Conservation (phyloP, 805 yeast genomes). For the Candida sithepensis region DNA sequence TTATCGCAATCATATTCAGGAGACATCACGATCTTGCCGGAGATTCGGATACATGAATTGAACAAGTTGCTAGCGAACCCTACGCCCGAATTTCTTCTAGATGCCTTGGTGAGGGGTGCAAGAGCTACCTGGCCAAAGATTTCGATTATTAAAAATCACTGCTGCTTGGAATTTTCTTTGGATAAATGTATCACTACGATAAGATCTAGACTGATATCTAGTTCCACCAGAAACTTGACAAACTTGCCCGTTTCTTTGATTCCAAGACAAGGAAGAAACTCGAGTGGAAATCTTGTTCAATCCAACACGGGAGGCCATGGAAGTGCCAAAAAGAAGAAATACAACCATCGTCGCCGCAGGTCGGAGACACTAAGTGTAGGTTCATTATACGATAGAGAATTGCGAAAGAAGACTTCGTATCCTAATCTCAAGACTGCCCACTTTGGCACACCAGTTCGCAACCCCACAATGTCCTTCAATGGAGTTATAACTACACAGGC, state of each 20-base stretch:
- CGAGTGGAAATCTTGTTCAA: neutral
- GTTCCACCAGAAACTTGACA: conserved; percentile 12
- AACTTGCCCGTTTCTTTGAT: conserved; percentile 16
- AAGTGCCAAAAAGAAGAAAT: neutral
- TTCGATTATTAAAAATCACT: conserved; percentile 80
- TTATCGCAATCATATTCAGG: conserved; percentile 88
- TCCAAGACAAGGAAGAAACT: conserved; percentile 1
- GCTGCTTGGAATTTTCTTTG: conserved; percentile 82
- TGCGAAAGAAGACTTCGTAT: conserved; percentile 6
- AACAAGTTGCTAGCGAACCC: conserved; percentile 75
- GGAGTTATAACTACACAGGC: neutral
- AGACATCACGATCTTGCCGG: conserved; percentile 89
- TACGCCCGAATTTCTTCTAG: conserved; percentile 65
- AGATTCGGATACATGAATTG: conserved; percentile 55
- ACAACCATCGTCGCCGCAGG: conserved; percentile 13
- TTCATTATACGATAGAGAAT: conserved; percentile 5
- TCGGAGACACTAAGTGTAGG: conserved; percentile 16
- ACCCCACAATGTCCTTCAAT: neutral
- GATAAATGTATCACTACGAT: conserved; percentile 73
- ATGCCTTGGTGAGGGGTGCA: conserved; percentile 77
- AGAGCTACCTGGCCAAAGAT: conserved; percentile 93
- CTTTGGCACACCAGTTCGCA: neutral
- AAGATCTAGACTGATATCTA: conserved; percentile 55
- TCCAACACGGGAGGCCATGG: neutral
- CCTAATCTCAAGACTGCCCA: conserved; percentile 3